Evolutionary conservation across 2,329 filamentous ascomycete genomes (phyloP).

Genomic region (Parastagonospora avenae): DNA sequence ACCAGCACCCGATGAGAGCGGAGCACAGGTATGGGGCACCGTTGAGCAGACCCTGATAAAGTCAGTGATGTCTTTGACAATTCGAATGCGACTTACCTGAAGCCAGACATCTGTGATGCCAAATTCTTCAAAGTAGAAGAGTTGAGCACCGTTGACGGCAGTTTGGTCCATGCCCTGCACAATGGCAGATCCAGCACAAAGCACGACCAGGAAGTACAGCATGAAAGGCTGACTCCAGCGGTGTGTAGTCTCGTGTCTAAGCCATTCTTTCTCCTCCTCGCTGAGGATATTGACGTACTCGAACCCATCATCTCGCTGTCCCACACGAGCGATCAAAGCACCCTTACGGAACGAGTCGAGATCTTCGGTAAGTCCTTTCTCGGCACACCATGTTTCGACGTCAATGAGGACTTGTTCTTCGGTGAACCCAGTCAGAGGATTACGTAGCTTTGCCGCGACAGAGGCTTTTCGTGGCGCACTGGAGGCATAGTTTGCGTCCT

Average conservation of each 20-base stretch:
- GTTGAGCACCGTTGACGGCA: conserved; percentile 40
- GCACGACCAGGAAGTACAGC: conserved; percentile 68
- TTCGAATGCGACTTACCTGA: background rate
- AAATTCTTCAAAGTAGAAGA: conserved; percentile 39
- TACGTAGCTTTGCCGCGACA: conserved; percentile 51
- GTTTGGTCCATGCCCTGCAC: conserved; percentile 63
- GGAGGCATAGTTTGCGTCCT: conserved; percentile 17
- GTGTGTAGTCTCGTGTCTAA: conserved; percentile 66
- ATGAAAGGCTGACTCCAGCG: conserved; percentile 72
- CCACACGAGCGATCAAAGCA: conserved; percentile 53
- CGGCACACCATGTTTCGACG: conserved; percentile 60
- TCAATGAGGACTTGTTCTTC: conserved; percentile 58
- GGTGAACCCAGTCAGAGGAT: conserved; percentile 61
- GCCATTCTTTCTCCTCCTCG: conserved; percentile 61
- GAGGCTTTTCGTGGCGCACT: conserved; percentile 19
- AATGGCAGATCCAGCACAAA: conserved; percentile 70
- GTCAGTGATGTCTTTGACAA: too few species aligned
- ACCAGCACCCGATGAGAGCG: conserved; percentile 50
- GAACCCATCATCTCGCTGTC: conserved; percentile 55
- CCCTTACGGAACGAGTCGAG: conserved; percentile 58
- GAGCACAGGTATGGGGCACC: conserved; percentile 36
- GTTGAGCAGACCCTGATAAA: conserved; percentile 29
- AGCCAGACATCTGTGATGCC: conserved; percentile 35
- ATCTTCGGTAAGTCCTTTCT: conserved; percentile 56
- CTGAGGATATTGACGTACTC: conserved; percentile 55